Evolutionary conservation across 495 filamentous ascomycete genomes (phyloP).

Genomic region (Penicillium alfredii): DNA sequence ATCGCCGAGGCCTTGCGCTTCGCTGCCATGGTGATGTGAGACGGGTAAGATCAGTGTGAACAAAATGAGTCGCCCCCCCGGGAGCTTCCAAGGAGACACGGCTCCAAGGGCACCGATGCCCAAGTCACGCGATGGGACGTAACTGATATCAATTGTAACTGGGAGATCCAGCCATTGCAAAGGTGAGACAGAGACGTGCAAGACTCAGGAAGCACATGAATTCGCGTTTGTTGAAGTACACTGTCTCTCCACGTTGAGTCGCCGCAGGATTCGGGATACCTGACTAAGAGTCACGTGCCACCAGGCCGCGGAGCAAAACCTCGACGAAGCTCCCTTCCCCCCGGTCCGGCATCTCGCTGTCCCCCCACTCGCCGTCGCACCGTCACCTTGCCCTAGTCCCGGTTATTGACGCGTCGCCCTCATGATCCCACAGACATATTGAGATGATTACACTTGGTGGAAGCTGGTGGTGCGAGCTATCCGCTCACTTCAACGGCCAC

Average conservation of each 20-base stretch:
- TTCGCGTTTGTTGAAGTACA: no score
- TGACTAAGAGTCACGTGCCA: conserved; percentile 20
- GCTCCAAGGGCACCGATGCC: conserved; percentile 6
- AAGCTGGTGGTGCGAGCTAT: conserved; percentile 39
- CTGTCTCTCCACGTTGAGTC: no score
- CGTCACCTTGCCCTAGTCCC: conserved; percentile 4
- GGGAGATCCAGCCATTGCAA: conserved; percentile 1
- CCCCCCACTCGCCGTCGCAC: conserved; percentile 3
- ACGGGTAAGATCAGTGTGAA: background rate
- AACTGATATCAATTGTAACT: conserved; percentile 6
- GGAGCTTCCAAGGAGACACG: background rate
- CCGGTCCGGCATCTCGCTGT: conserved; percentile 6
- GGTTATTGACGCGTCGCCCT: conserved; percentile 9
- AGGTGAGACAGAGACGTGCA: no score
- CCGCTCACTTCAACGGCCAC: conserved; percentile 35
- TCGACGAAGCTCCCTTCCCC: conserved; percentile 21
- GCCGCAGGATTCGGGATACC: no score
- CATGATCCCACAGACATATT: conserved; percentile 24
- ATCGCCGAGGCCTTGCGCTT: conserved; percentile 70
- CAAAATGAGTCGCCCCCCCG: background rate
- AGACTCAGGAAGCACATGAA: no score
- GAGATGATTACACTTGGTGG: conserved; percentile 43
- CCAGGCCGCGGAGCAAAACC: conserved; percentile 28
- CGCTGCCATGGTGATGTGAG: conserved; percentile 53
- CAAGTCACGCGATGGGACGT: conserved; percentile 3